Evolutionary conservation across 1,284 basidiomycete species (phyloP), one percentile per base, ranked within the genome.

Genomic region (Cutaneotrichosporon mucoides): DNA sequence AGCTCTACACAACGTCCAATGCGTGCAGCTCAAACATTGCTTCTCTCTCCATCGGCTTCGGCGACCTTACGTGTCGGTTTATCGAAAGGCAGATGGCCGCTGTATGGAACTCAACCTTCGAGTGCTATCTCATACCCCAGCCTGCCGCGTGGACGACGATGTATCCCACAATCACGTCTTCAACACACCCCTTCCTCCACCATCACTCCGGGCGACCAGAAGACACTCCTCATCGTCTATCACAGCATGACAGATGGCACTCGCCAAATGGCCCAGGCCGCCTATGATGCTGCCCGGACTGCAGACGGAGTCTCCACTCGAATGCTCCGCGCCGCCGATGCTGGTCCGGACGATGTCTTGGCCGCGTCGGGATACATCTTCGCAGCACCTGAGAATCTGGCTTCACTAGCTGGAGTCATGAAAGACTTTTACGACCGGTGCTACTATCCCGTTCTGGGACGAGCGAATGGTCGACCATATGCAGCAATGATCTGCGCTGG

Each of bases 151-250:
- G 24, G 6, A 13, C 8, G 33, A n/a, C 34, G 8, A 34, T 6
- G 12, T 13, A 4, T n/a, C 8, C 4, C 34, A 35, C 34, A 33
- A n/a, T 12, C 34, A 8, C 10, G 46, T 7, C 35, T 36, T 4
- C 46, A 36, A 15, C 46, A 48, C 34, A 6, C 46, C 5, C 4
- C 46, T 9, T 11, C 34, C 13, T 36, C 46, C 6, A 8, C 11
- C 5, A 33, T 4, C 6, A 8, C 34, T 6, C 4, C 34, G 7
- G 35, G 46, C 38, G 56, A 56, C 9, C 37, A 61, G 40, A 67
- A 65, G 55, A 60, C 57, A 35, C 64, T 69, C 55, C 60, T 69
- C 16, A 62, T 67, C 35, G 63, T 64, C n/a, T 64, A 64, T 48
- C 57, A 64, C 63, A 47, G 57, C 15, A 47, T 54, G 42, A 64